phyloP scores from a whole-genome alignment of 192 early-diverging fungal genomes.

The Coemansia sp. region DNA sequence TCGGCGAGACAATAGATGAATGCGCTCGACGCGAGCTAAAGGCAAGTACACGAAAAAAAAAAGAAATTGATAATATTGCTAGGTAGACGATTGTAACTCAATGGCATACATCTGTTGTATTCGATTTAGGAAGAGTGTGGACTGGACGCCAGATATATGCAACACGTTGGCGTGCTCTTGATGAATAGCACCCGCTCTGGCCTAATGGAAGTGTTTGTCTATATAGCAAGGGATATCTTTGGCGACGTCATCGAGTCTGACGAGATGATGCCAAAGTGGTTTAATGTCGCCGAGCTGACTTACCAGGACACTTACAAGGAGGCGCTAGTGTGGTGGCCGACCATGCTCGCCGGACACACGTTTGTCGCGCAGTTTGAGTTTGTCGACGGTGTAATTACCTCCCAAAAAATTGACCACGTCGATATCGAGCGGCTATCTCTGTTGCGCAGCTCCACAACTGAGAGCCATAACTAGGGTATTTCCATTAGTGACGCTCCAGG shows the following conservation, averaged over 20 bases:
- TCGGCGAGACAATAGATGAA: slow-evolving; percentile 64
- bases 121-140: slow-evolving; percentile 68
- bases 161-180: slow-evolving; percentile 59
- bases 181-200: slow-evolving; percentile 61
- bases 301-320: slow-evolving; percentile 59
- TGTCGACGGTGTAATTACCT: slow-evolving; percentile 7
- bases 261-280: slow-evolving; percentile 80
- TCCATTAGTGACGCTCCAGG: neutral
- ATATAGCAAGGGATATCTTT: slow-evolving; percentile 41
- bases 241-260: slow-evolving; percentile 69
- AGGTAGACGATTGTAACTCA: neutral
- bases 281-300: slow-evolving; percentile 57
- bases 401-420: slow-evolving; percentile 14
- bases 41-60: too few relatives aligned
- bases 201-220: slow-evolving; percentile 63
- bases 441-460: neutral
- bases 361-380: slow-evolving; percentile 42
- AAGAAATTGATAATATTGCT: neutral
- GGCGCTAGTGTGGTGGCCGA: slow-evolving; percentile 46
- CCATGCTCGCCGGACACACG: slow-evolving; percentile 17
- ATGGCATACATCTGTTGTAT: too few relatives aligned
- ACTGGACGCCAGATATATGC: slow-evolving; percentile 46
- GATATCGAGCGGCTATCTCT: neutral
- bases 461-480: slow-evolving; percentile 7
- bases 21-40: slow-evolving; percentile 69